A percentile compares a stretch with the other conserved stretches of the same genome.
These are phyloP conservation scores for Paraconiothyrium brasiliense DNA, from an alignment of 2,329 filamentous ascomycete species.

Conservation along the genomic window DNA sequence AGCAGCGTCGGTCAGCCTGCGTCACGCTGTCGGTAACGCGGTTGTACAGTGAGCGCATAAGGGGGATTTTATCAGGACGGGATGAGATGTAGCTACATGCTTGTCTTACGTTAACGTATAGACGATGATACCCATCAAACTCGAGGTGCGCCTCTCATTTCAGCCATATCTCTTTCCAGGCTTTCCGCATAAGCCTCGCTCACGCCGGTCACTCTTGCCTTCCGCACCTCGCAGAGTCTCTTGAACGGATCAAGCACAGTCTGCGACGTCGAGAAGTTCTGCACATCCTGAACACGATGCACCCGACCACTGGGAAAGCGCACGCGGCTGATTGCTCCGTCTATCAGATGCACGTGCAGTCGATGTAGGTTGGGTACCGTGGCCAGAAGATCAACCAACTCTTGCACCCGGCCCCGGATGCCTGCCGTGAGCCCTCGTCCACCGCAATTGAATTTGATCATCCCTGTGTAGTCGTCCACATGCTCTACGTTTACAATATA, in stretches of 20 bases:
- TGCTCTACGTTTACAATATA: constrained; percentile 58
- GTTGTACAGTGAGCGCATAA: not conserved
- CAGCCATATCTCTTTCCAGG: constrained; percentile 47
- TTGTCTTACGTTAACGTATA: constrained; percentile 4
- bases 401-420: constrained; percentile 51
- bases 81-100: not conserved
- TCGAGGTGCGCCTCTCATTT: constrained; percentile 27
- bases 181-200: constrained; percentile 47
- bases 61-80: not conserved
- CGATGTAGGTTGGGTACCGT: constrained; percentile 32
- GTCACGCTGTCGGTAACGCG: not conserved
- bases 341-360: constrained; percentile 44
- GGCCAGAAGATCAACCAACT: constrained; percentile 51
- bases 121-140: constrained; percentile 35
- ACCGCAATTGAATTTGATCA: constrained; percentile 62
- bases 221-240: constrained; percentile 47
- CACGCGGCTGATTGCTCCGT: constrained; percentile 38
- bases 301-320: constrained; percentile 42
- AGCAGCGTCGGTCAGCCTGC: not conserved
- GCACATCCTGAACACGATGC: constrained; percentile 46
- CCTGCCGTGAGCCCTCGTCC: constrained; percentile 56
- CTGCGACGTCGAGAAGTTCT: constrained; percentile 49
- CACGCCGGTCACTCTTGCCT: constrained; percentile 51
- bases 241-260: constrained; percentile 55
- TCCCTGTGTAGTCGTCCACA: constrained; percentile 60